phyloP scores from a whole-genome alignment of 129 eudicot species.

The Artemisia tridentata region DNA sequence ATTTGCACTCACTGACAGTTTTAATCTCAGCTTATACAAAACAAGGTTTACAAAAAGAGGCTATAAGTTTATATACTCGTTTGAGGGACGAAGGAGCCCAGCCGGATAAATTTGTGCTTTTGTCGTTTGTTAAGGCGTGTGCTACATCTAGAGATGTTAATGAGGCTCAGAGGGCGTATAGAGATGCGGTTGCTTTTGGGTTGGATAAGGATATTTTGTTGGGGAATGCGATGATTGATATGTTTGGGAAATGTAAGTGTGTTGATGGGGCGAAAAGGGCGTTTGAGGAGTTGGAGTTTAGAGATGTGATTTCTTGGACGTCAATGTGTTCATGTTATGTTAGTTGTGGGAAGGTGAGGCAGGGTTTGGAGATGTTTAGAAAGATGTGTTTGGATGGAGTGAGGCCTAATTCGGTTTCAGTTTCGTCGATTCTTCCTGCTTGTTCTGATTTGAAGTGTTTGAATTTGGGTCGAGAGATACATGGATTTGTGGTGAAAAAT shows the following conservation, averaged over 20 bases:
- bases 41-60: constrained; percentile 47
- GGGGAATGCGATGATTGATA: constrained; percentile 62
- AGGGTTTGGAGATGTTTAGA: constrained; percentile 35
- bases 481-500: constrained; percentile 47
- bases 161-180: constrained; percentile 45
- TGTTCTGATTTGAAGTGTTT: constrained; percentile 53
- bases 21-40: constrained; percentile 62
- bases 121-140: constrained; percentile 70
- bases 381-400: constrained; percentile 54
- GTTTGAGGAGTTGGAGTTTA: constrained; percentile 38
- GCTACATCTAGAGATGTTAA: constrained; percentile 44
- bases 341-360: constrained; percentile 40
- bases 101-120: constrained; percentile 57
- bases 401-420: constrained; percentile 44
- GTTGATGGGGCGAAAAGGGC: constrained; percentile 48
- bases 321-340: constrained; percentile 61
- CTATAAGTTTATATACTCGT: constrained; percentile 44
- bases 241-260: constrained; percentile 56
- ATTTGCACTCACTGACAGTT: constrained; percentile 58
- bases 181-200: constrained; percentile 43
- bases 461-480: constrained; percentile 49
- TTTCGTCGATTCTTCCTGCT: constrained; percentile 60
- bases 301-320: constrained; percentile 70
- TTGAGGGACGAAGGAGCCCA: constrained; percentile 32
- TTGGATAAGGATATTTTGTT: constrained; percentile 42